Evolutionary conservation across 257 asterid genomes (phyloP).

Genomic region (Scutellaria galericulata): DNA sequence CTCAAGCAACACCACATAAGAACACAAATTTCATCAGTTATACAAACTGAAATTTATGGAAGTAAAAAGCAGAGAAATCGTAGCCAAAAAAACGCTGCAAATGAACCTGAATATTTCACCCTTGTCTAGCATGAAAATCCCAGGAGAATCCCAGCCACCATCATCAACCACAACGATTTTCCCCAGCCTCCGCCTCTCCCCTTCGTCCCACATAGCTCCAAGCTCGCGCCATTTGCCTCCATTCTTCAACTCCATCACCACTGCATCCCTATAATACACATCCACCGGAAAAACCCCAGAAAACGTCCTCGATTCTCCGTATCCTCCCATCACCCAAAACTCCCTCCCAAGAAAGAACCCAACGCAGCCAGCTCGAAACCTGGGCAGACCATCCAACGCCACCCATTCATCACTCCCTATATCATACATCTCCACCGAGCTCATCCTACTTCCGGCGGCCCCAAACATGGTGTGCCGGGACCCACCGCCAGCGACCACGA

Average conservation of each 20-base stretch:
- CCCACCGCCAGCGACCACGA: slow-evolving; percentile 96
- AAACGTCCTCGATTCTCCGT: slow-evolving; percentile 82
- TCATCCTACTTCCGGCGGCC: slow-evolving; percentile 92
- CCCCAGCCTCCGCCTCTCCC: slow-evolving; percentile 81
- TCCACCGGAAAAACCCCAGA: slow-evolving; percentile 91
- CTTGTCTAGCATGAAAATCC: slow-evolving; percentile 77
- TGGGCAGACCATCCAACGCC: slow-evolving; percentile 83
- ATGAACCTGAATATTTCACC: slow-evolving; percentile 74
- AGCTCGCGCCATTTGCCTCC: slow-evolving; percentile 88
- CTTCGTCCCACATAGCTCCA: slow-evolving; percentile 97
- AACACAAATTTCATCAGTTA: neutral
- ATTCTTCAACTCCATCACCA: slow-evolving; percentile 79
- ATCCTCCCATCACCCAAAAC: slow-evolving; percentile 99
- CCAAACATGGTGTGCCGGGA: slow-evolving; percentile 87
- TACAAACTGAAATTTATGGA: neutral
- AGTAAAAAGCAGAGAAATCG: neutral
- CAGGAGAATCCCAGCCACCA: slow-evolving; percentile 52
- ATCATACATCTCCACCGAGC: slow-evolving; percentile 95
- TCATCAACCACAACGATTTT: slow-evolving; percentile 72
- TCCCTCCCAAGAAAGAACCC: slow-evolving; percentile 78
- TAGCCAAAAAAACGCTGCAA: neutral
- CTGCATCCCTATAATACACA: slow-evolving; percentile 80
- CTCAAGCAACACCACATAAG: neutral
- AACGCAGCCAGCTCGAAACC: slow-evolving; percentile 93
- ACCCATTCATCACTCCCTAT: slow-evolving; percentile 83